Percentiles rank a stretch among this genome's conserved stretches.
Evolutionary conservation across 2,329 filamentous ascomycete species (phyloP).

Genomic region (Cladorrhinum sp.): DNA sequence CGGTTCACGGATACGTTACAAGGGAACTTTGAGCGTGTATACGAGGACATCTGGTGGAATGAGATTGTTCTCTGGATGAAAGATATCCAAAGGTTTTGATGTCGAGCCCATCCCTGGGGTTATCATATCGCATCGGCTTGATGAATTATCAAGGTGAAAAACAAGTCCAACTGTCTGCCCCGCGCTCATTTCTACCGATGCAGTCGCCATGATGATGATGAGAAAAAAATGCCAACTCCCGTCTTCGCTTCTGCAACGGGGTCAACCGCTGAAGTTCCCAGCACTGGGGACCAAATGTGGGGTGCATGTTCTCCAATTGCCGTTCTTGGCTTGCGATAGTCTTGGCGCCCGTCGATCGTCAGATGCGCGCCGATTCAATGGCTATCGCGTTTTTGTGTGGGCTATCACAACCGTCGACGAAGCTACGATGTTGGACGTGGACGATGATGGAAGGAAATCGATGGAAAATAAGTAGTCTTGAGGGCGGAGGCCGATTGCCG

Average conservation of each 20-base stretch:
- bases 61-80: background rate
- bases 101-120: too few relatives aligned
- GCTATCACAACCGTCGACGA: conserved; percentile 2
- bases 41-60: too few relatives aligned
- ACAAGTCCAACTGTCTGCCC: background rate
- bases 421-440: background rate
- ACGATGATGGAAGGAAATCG: background rate
- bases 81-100: too few relatives aligned
- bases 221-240: background rate
- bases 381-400: conserved; percentile 4
- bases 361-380: background rate
- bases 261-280: background rate
- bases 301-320: background rate
- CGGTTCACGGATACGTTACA: background rate
- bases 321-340: background rate
- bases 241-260: background rate
- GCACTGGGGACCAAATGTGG: background rate
- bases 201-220: background rate
- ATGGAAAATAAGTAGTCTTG: background rate
- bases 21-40: background rate
- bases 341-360: background rate
- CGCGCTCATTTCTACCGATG: background rate
- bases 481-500: background rate
- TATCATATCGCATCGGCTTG: too few relatives aligned
- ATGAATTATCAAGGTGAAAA: too few relatives aligned